Percentiles rank a stretch among this genome's conserved stretches.
These are phyloP conservation scores for Amanita rimosa DNA, from an alignment of 768 basidiomycete species.

Conservation along the genomic window DNA sequence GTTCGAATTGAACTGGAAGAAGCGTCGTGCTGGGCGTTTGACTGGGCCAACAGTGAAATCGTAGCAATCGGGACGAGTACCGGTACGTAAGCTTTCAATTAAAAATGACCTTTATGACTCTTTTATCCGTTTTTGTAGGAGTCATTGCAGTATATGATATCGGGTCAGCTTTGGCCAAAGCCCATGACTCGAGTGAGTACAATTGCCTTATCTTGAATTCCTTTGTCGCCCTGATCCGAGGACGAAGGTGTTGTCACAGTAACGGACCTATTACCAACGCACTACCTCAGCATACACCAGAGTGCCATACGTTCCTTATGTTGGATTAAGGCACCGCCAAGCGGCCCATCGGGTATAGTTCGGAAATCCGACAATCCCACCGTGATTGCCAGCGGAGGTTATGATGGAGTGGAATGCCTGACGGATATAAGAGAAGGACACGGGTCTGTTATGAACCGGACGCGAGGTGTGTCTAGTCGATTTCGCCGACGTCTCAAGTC, in stretches of 20 bases:
- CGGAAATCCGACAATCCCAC: constrained; percentile 49
- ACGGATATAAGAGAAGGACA: constrained; percentile 67
- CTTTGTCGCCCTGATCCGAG: background rate
- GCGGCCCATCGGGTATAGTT: constrained; percentile 31
- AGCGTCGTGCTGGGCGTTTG: constrained; percentile 66
- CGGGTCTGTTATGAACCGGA: constrained; percentile 63
- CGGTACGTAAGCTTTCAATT: constrained; percentile 32
- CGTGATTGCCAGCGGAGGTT: constrained; percentile 65
- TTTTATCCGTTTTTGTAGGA: constrained; percentile 21
- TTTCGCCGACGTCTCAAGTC: background rate
- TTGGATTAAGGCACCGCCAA: constrained; percentile 64
- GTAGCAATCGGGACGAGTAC: constrained; percentile 79
- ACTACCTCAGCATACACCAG: constrained; percentile 68
- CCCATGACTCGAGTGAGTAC: constrained; percentile 19
- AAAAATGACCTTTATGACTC: background rate
- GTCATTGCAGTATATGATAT: constrained; percentile 49
- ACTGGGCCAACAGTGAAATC: constrained; percentile 83
- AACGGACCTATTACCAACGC: constrained; percentile 47
- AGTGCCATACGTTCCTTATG: constrained; percentile 66
- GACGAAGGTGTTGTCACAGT: constrained; percentile 17
- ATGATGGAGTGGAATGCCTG: constrained; percentile 68
- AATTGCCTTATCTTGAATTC: background rate
- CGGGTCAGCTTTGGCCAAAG: constrained; percentile 26
- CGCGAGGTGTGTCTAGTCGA: constrained; percentile 40
- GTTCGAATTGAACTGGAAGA: constrained; percentile 68